These are phyloP conservation scores for Wallacemonas collosoma DNA, from an alignment of 208 protist genomes.

Conservation along the genomic window DNA sequence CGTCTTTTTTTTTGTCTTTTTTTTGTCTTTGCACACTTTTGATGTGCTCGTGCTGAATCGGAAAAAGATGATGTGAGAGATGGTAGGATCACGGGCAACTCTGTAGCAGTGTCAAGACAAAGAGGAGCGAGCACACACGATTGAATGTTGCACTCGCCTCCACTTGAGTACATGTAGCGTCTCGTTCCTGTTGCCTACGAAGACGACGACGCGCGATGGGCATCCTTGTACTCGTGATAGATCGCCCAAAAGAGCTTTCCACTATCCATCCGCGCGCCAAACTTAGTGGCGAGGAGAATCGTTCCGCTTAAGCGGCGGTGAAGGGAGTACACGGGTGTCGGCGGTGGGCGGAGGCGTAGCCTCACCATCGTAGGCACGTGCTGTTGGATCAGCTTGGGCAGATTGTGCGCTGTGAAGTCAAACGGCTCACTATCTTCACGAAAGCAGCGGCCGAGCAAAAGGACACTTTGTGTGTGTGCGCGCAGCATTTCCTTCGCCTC, in stretches of 20 bases:
- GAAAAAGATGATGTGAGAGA: no score
- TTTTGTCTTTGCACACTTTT: background rate
- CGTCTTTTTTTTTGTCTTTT: background rate
- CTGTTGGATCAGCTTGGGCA: conserved; percentile 79
- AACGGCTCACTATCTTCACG: conserved; percentile 51
- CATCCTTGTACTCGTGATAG: conserved; percentile 28
- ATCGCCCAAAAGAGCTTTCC: conserved; percentile 81
- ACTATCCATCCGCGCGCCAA: conserved; percentile 78
- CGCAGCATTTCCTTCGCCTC: conserved; percentile 92
- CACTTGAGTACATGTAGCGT: no score
- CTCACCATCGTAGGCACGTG: conserved; percentile 94
- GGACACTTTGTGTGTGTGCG: conserved; percentile 87
- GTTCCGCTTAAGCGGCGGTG: conserved; percentile 95
- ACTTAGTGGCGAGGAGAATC: conserved; percentile 93
- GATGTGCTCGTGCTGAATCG: no score
- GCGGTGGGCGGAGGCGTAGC: conserved; percentile 85
- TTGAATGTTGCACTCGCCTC: no score
- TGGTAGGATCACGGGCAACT: no score
- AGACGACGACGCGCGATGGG: background rate
- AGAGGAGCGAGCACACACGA: no score
- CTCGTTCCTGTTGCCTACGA: background rate
- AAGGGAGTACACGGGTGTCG: conserved; percentile 95
- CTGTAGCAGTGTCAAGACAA: no score
- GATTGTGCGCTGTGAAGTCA: conserved; percentile 88
- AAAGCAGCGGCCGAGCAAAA: conserved; percentile 93